These are phyloP conservation scores for Fusarium buxicola DNA, from an alignment of 2,329 filamentous ascomycete genomes.

Conservation along the genomic window DNA sequence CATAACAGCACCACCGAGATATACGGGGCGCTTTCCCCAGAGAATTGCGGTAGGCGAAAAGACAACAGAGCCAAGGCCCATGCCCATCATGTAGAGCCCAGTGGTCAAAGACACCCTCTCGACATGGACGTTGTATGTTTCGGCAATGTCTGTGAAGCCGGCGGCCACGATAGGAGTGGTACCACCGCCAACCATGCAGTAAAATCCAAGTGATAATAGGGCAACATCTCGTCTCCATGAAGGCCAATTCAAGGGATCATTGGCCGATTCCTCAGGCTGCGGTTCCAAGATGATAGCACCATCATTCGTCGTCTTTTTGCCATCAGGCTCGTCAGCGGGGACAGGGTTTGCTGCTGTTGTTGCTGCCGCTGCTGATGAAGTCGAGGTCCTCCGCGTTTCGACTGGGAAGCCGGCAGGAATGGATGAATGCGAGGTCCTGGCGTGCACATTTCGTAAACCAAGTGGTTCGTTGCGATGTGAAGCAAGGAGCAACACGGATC, in stretches of 20 bases:
- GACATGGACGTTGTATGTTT: constrained; percentile 72
- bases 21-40: constrained; percentile 91
- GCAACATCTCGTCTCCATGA: constrained; percentile 83
- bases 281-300: constrained; percentile 89
- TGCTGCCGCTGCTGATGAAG: constrained; percentile 28
- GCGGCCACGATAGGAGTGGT: constrained; percentile 92
- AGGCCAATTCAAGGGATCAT: constrained; percentile 95
- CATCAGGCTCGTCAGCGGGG: constrained; percentile 46
- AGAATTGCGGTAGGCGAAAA: constrained; percentile 92
- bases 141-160: constrained; percentile 84
- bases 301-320: constrained; percentile 81
- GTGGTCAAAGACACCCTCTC: constrained; percentile 86
- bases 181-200: constrained; percentile 92
- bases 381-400: constrained; percentile 49
- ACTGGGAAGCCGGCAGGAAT: constrained; percentile 60
- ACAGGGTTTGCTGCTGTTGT: constrained; percentile 12
- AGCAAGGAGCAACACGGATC: constrained; percentile 68
- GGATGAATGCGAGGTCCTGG: constrained; percentile 69
- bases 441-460: constrained; percentile 67
- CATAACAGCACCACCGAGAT: constrained; percentile 80
- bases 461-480: constrained; percentile 68
- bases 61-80: constrained; percentile 86
- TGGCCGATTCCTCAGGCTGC: constrained; percentile 89
- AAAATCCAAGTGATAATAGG: constrained; percentile 85
- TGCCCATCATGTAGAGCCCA: constrained; percentile 92